Conservation (phyloP, 2,329 filamentous ascomycete species). For the Annulohypoxylon truncatum region DNA sequence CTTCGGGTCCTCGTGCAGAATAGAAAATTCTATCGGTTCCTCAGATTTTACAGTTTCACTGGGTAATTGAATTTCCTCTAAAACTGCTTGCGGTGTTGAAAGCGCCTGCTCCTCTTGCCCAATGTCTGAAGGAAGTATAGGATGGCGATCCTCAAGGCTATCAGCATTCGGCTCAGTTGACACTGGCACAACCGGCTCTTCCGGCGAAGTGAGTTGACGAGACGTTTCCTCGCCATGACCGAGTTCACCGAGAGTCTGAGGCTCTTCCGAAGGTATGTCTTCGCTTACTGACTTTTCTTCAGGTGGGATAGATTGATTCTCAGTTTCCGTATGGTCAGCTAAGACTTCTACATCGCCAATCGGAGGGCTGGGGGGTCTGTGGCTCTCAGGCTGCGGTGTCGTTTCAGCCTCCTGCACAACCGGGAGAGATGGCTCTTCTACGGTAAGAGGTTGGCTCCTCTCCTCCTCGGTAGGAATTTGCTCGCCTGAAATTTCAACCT, state of each 20-base stretch:
- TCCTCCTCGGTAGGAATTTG: constrained; percentile 20
- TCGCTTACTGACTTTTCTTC: constrained; percentile 6
- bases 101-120: constrained; percentile 18
- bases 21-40: constrained; percentile 13
- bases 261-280: constrained; percentile 13
- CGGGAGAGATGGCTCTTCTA: constrained; percentile 4
- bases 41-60: constrained; percentile 18
- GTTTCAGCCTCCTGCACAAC: constrained; percentile 16
- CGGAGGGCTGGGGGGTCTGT: neutral
- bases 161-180: constrained; percentile 3
- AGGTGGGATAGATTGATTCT: neutral
- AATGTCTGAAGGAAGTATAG: constrained; percentile 6
- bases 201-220: constrained; percentile 9
- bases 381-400: constrained; percentile 8
- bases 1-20: constrained; percentile 12
- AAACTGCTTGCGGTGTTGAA: neutral
- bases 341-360: constrained; percentile 8
- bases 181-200: neutral
- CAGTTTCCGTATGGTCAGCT: constrained; percentile 12
- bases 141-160: neutral
- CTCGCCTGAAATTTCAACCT: constrained; percentile 20
- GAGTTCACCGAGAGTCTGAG: constrained; percentile 13
- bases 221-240: neutral
- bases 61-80: constrained; percentile 21
- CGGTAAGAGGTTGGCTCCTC: constrained; percentile 7